Base-by-base conservation (phyloP, 1,284 basidiomycete species). In the Nidula niveotomentosa region DNA sequence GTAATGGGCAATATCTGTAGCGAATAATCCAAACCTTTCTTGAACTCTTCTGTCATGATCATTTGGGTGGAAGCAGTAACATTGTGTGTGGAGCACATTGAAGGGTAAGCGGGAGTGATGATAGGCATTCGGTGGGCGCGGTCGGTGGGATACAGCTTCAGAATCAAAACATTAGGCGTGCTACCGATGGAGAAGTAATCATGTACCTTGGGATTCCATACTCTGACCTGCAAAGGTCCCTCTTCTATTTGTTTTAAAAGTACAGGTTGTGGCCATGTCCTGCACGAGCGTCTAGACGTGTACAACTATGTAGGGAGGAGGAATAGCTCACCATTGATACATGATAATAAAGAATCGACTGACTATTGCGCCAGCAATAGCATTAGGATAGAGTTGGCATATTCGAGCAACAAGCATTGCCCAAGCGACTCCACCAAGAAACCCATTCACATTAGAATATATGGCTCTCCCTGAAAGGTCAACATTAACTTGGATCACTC, bases 61-160 rank as follows among this genome's bases (percentile, higher is more conserved):
- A 91, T 90, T 76, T 98, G 94, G 1, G 96, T 99, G 10, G 95
- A 98, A 43, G 87, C 85, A 44, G 94, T 95, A 56, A 99, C 95
- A 66, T 99, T 99, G 75, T 99, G 97, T 12, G 97, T 99, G 36
- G 96, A 88, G 71, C 96, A 99, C 96, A 99, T 99, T n/a, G 96
- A 92, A 41, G 97, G 97, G 74, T 98, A 99, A 18, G 97, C 96
- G 4, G 97, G 97, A 1, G 97, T 99, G 66, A 99, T 99, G 69
- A 99, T 98, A n/a, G 97, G 97, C 97, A 99, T 99, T 57, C 94
- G 85, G 75, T 99, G 97, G 36, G 91, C 84, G 58, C 93, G 84
- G 73, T 99, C 97, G 58, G 88, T 84, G 1, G 95, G 93, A 72
- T 98, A 98, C 52, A 98, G 76, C 91, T 96, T 61, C 37, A 10